Evolutionary conservation across 805 yeast genomes (phyloP).

Genomic region (Metschnikowia matae): DNA sequence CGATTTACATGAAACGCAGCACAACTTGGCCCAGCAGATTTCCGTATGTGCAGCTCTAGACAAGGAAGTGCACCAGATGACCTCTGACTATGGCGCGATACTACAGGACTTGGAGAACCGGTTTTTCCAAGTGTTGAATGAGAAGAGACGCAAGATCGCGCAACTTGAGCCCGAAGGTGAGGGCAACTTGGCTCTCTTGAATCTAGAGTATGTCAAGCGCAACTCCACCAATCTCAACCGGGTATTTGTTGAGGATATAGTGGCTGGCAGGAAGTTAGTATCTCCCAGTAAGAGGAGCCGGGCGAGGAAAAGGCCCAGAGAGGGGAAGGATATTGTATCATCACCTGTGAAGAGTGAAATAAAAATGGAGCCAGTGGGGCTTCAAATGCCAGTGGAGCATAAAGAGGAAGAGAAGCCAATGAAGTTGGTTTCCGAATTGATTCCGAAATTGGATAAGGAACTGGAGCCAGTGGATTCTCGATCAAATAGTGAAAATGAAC

Average conservation of each 20-base stretch:
- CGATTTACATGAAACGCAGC: background rate
- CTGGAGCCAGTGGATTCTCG: too few species aligned
- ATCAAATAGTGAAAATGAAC: too few species aligned
- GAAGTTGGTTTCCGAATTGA: background rate
- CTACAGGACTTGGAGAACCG: slow-evolving; percentile 17
- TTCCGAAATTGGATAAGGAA: too few species aligned
- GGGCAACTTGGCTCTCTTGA: slow-evolving; percentile 9
- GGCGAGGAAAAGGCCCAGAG: background rate
- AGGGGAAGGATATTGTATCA: background rate
- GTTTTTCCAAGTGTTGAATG: slow-evolving; percentile 16
- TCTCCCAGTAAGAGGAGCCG: background rate
- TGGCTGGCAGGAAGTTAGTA: slow-evolving; percentile 7
- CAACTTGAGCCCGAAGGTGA: slow-evolving; percentile 12
- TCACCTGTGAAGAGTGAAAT: too few species aligned
- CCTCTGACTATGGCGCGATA: slow-evolving; percentile 14
- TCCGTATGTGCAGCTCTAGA: slow-evolving; percentile 7
- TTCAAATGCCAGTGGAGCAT: background rate
- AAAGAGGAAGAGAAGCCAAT: background rate
- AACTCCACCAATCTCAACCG: slow-evolving; percentile 15
- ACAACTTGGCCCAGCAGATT: background rate
- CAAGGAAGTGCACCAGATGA: slow-evolving; percentile 12
- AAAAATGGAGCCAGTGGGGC: background rate
- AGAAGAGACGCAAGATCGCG: slow-evolving; percentile 12
- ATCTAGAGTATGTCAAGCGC: slow-evolving; percentile 9
- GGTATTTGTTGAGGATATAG: slow-evolving; percentile 15